Base-by-base conservation (phyloP, 768 basidiomycete species). In the Tylopilus plumbeoviolaceoides region DNA sequence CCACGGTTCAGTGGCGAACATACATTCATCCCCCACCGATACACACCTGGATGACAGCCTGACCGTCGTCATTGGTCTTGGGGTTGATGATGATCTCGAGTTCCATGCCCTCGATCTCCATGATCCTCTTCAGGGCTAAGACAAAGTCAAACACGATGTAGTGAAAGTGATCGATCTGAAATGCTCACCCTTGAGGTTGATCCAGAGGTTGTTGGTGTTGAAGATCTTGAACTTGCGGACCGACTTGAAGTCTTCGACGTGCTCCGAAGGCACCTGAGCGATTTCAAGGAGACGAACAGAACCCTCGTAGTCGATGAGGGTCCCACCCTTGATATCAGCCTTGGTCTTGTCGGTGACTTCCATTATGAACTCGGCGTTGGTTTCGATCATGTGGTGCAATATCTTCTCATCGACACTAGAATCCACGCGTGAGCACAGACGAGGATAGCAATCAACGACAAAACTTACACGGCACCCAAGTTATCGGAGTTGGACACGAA, bases 301-400 rank as follows among this genome's bases (percentile, higher is more conserved):
- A 50, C 87, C 87, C 18, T 87, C 80, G 59, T 85, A 84, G 61
- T 85, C 80, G 63, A 85, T 83, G 59, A 84, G 77, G 14, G 83
- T 83, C 68, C 83, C 83, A 73, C 80, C 80, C 72, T 87, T 87
- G 71, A 87, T 81, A 60, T 87, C 86, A 28, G 87, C 85, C 74
- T 88, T 88, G 61, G 87, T 88, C 77, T 88, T 88, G 78, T 88
- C 87, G 10, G 87, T 88, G 55, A 88, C 83, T 63, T 87, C 84
- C 84, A 84, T 85, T 59, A 86, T 64, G 72, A 85, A 86, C 68
- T 87, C 85, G 47, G 83, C 77, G 53, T 81, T 74, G 28, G 70
- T 72, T 59, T 83, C 78, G 43, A 84, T 77, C 81, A 88, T 86
- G 72, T 84, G 82, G 55, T 76, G 73, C 53, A 83, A 64, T 64